Percentiles rank a stretch among this genome's conserved stretches.
phyloP scores from a whole-genome alignment of 148 eudicot genomes.

The Fagopyrum esculentum region DNA sequence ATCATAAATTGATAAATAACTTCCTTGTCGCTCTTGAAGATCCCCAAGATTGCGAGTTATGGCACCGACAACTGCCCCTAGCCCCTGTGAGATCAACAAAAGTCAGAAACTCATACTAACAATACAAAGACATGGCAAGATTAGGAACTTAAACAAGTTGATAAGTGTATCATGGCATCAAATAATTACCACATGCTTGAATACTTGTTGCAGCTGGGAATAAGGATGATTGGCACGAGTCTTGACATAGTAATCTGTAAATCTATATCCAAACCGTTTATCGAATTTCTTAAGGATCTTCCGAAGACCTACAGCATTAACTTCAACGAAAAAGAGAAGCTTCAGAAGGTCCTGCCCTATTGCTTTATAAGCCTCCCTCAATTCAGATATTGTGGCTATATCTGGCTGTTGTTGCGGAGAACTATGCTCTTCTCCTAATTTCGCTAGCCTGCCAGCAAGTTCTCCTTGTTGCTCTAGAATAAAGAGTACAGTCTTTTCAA shows the following conservation, averaged over 20 bases:
- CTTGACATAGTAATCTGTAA: conserved; percentile 50
- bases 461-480: conserved; percentile 76
- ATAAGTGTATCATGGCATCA: background rate
- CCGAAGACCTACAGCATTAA: conserved; percentile 48
- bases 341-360: conserved; percentile 37
- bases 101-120: background rate
- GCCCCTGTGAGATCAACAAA: conserved; percentile 18
- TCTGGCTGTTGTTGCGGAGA: conserved; percentile 21
- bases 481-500: conserved; percentile 67
- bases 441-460: conserved; percentile 56
- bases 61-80: conserved; percentile 30
- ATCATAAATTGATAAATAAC: conserved; percentile 36
- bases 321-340: conserved; percentile 41
- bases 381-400: conserved; percentile 18
- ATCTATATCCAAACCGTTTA: conserved; percentile 40
- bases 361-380: conserved; percentile 36
- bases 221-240: conserved; percentile 58
- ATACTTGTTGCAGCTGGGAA: conserved; percentile 51
- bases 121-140: background rate
- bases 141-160: background rate
- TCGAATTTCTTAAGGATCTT: conserved; percentile 59
- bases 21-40: conserved; percentile 36
- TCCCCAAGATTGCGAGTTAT: conserved; percentile 30
- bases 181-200: conserved; percentile 46
- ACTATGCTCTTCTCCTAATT: conserved; percentile 45